Percentiles rank a stretch among this genome's conserved stretches.
Evolutionary conservation across 768 basidiomycete species (phyloP).

Genomic region (Chalciporus piperatus): DNA sequence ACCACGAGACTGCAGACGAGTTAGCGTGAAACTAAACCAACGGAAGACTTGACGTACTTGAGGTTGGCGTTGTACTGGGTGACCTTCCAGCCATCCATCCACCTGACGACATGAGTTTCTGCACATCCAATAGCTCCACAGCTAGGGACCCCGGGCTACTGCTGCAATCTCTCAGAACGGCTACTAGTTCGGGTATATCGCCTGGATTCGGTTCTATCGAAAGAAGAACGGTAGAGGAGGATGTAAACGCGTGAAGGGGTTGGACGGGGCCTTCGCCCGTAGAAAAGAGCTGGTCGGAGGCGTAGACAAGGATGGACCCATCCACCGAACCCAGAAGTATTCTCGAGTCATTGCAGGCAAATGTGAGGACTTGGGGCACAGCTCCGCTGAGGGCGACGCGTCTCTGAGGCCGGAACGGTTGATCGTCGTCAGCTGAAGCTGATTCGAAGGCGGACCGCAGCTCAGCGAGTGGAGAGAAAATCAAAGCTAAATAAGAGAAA

Average conservation of each 20-base stretch:
- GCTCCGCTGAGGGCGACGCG: constrained; percentile 42
- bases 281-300: constrained; percentile 51
- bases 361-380: constrained; percentile 51
- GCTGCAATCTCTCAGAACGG: constrained; percentile 47
- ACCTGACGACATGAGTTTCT: constrained; percentile 42
- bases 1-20: constrained; percentile 67
- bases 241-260: constrained; percentile 50
- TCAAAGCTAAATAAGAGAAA: constrained; percentile 43
- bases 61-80: constrained; percentile 51
- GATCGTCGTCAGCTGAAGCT: constrained; percentile 37
- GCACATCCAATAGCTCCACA: constrained; percentile 62
- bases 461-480: constrained; percentile 58
- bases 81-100: constrained; percentile 55
- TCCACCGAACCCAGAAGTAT: constrained; percentile 57
- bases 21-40: constrained; percentile 2
- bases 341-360: constrained; percentile 59
- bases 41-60: constrained; percentile 44
- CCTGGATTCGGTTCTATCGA: constrained; percentile 69
- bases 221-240: constrained; percentile 43
- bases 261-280: constrained; percentile 39
- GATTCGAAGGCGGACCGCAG: constrained; percentile 52
- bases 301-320: constrained; percentile 60
- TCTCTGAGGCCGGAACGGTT: constrained; percentile 51
- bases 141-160: constrained; percentile 35
- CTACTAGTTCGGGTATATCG: constrained; percentile 53